Evolutionary conservation across 2,329 filamentous ascomycete species (phyloP).

Genomic region (Colletotrichum cereale): DNA sequence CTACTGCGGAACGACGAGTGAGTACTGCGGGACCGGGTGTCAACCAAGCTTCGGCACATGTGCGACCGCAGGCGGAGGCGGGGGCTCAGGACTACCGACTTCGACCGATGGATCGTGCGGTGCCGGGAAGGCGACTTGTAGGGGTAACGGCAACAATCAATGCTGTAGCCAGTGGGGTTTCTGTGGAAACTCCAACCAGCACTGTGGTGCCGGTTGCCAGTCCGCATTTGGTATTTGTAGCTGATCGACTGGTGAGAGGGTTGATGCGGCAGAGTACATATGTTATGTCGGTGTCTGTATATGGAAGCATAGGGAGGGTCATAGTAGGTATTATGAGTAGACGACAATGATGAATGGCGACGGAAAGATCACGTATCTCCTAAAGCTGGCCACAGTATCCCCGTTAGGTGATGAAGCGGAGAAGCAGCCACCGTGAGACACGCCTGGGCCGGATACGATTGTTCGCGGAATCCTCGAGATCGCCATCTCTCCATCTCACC

Average conservation of each 20-base stretch:
- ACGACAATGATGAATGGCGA: neutral
- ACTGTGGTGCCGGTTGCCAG: conserved; percentile 42
- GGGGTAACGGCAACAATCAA: conserved; percentile 35
- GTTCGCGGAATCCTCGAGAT: neutral
- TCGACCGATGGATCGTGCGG: conserved; percentile 38
- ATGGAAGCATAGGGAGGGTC: neutral
- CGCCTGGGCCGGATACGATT: neutral
- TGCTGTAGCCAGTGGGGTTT: conserved; percentile 43
- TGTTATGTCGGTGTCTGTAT: conserved; percentile 6
- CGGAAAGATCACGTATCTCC: neutral
- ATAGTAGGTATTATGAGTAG: neutral
- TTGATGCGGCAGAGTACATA: neutral
- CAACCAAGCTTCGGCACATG: conserved; percentile 40
- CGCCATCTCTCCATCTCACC: neutral
- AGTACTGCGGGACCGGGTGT: conserved; percentile 40
- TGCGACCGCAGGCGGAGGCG: conserved; percentile 1
- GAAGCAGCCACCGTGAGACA: neutral
- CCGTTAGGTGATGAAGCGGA: neutral
- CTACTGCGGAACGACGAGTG: conserved; percentile 38
- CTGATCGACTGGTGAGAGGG: neutral
- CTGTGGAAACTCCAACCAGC: conserved; percentile 35
- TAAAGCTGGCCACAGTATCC: neutral
- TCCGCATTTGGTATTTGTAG: conserved; percentile 38
- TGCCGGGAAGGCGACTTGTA: conserved; percentile 30
- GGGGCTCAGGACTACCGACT: conserved; percentile 25